Evolutionary conservation across 345 rosid genomes (phyloP), one percentile per base, ranked within the genome.

Genomic region (Lepidium didymum): DNA sequence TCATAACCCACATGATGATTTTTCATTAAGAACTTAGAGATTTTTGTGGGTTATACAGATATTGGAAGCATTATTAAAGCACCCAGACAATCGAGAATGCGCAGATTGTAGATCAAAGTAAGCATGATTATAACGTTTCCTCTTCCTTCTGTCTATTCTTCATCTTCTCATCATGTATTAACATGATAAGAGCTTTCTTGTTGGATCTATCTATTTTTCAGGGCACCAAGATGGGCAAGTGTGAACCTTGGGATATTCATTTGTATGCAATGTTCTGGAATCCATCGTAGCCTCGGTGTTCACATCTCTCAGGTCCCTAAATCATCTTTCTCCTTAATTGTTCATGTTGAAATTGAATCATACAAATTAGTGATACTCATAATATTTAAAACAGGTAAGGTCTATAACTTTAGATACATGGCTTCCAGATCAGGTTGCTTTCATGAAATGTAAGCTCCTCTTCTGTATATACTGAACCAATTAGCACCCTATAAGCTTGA

Each of bases 31-130:
- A 23, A 13, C 29, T 7, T 61, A 4, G n/a, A 66, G 49, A 15
- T 54, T 45, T 69, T 53, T 63, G 37, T 42, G 50, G 50, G 9
- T 46, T 45, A 1, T 29, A 44, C 85, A 93, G 96, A 87, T 91
- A 66, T 74, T 94, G 84, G 97, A 91, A 75, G 83, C 82, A 56
- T 92, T 94, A 45, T 81, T 94, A 56, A 94, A 90, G 80, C 81
- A 87, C 45, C 85, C 85, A 3, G 99, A 87, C 63, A 94, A 89
- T 77, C 70, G 85, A 81, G 97, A 94, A 73, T 94, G 99, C 74
- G 99, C 99, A 38, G 99, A 94, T 79, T 94, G 99, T 84, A 85
- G 84, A 89, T 78, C 78, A 87, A 89, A 80, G 99, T 94, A 87
- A 62, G 92, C 52, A 54, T 47, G 33, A 19, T 3, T 21, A 51